Evolutionary conservation across 2,329 filamentous ascomycete species (phyloP).

Genomic region (Lasiodiplodia sp.): DNA sequence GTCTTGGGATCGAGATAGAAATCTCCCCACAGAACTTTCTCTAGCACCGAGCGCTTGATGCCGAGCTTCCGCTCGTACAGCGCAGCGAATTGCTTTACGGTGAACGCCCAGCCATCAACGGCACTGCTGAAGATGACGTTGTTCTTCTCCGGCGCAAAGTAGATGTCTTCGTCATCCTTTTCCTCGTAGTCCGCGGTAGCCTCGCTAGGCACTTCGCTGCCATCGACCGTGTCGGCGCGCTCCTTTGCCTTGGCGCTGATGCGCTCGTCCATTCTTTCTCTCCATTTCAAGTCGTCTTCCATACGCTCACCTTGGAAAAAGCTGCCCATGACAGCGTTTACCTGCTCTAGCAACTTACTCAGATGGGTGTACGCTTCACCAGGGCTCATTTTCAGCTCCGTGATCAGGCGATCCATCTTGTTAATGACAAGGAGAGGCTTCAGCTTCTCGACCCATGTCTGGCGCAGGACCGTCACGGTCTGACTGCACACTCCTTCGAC

Average conservation of each 20-base stretch:
- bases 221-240: slow-evolving; percentile 54
- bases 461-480: slow-evolving; percentile 93
- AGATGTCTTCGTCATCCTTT: slow-evolving; percentile 93
- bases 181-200: slow-evolving; percentile 76
- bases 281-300: slow-evolving; percentile 97
- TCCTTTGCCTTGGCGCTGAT: slow-evolving; percentile 72
- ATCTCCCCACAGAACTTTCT: slow-evolving; percentile 96
- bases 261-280: slow-evolving; percentile 88
- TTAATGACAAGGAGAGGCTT: slow-evolving; percentile 96
- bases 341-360: slow-evolving; percentile 88
- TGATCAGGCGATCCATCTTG: slow-evolving; percentile 95
- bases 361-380: slow-evolving; percentile 88
- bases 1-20: slow-evolving; percentile 97
- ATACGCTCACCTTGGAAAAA: slow-evolving; percentile 98
- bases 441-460: slow-evolving; percentile 94
- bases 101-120: slow-evolving; percentile 99
- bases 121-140: slow-evolving; percentile 99
- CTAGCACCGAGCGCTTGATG: slow-evolving; percentile 84
- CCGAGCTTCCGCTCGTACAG: slow-evolving; percentile 97
- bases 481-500: slow-evolving; percentile 99
- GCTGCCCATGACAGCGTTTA: slow-evolving; percentile 95
- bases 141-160: slow-evolving; percentile 97
- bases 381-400: slow-evolving; percentile 92
- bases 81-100: slow-evolving; percentile 88
- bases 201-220: slow-evolving; percentile 54